Percentiles rank a stretch among this genome's conserved stretches.
Conservation (phyloP, 441 rosid genomes). For the Macaranga tanarius region DNA sequence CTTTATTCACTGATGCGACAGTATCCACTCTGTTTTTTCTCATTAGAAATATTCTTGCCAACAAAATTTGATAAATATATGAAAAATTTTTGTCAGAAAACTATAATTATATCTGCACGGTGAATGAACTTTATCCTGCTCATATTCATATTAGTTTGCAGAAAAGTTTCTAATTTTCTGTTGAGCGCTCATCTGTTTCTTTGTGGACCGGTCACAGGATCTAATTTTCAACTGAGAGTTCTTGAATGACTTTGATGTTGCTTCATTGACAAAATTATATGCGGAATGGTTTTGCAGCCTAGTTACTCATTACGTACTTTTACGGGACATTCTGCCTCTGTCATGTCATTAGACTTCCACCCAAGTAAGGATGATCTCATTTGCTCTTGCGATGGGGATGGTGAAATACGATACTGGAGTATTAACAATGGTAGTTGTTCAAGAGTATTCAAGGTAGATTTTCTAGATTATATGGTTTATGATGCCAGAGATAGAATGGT, state of each 20-base stretch:
- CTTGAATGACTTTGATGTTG: constrained; percentile 5
- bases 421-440: constrained; percentile 76
- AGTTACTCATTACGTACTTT: constrained; percentile 72
- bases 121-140: background rate
- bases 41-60: background rate
- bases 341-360: constrained; percentile 88
- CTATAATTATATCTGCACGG: background rate
- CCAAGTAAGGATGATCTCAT: constrained; percentile 84
- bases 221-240: background rate
- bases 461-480: constrained; percentile 3
- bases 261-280: background rate
- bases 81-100: background rate
- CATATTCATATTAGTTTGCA: background rate
- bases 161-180: background rate
- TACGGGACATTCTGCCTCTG: constrained; percentile 72
- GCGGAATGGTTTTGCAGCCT: constrained; percentile 54
- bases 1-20: background rate
- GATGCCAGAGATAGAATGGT: background rate
- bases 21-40: background rate
- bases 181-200: background rate
- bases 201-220: background rate
- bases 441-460: constrained; percentile 73
- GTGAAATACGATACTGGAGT: constrained; percentile 94
- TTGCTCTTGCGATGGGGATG: constrained; percentile 84
- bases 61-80: background rate